Base-by-base conservation (phyloP, 73 alveolate genomes). In the Halteria grandinella region DNA sequence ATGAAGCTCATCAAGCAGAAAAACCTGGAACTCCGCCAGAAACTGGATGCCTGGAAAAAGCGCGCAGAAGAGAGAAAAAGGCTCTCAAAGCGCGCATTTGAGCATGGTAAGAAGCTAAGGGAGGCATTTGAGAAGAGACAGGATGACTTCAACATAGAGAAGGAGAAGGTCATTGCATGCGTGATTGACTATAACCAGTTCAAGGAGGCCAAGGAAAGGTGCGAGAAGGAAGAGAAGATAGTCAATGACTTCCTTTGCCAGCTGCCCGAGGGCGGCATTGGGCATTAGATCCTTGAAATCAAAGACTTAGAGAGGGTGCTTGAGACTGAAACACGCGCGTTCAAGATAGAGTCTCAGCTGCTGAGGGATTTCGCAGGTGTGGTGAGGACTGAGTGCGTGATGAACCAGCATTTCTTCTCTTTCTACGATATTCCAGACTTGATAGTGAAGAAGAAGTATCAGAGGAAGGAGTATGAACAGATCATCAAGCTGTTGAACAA, bases 371-470 rank as follows among this genome's bases (percentile, higher is more conserved):
- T 83, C 34, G 70, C 69, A 18, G 51, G 74, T 21, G 27, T 34
- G 32, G 75, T 83, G 20, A 40, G 80, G 25, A 72, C 83, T 6
- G 92, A 83, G 60, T 83, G 92, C 40, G 92, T 83, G 44, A 53
- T 83, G 25, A 82, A 82, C 32, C 63, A 53, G 25, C 31, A 58
- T 48, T 82, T n/a, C 85, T 82, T 82, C 59, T 55, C 83, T 23
- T 51, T 82, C 60, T 82, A 55, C 53, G 91, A 82, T 43, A 37
- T 72, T 12, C 86, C 91, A 5, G 91, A 82, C 40, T 24, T 82
- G 24, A 72, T 82, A 0, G 82, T 82, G 20, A 82, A 82, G 70
- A 82, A 69, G 76, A 53, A 48, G 27, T 75, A 50, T 20, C 39
- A 27, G 33, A 55, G 69, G 43, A 55, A 63, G 34, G 91, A 82